Evolutionary conservation across 768 basidiomycete species (phyloP).

Genomic region (Russula olivacea): DNA sequence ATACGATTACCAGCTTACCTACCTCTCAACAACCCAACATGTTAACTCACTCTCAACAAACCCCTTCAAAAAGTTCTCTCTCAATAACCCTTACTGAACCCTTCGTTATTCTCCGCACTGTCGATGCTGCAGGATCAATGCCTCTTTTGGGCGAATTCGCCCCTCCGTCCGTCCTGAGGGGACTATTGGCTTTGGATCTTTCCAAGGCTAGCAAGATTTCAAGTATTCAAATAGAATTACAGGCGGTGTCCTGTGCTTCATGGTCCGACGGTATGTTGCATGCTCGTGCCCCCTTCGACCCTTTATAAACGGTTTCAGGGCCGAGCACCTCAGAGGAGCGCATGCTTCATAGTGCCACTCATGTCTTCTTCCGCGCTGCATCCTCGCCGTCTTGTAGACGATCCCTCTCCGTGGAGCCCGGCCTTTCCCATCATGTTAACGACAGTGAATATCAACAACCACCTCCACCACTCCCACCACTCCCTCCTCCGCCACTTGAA

Average conservation of each 20-base stretch:
- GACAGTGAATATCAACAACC: constrained; percentile 35
- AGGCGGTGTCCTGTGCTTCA: constrained; percentile 61
- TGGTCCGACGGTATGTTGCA: constrained; percentile 77
- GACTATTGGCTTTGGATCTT: constrained; percentile 56
- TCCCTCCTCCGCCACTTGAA: not conserved
- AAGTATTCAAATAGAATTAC: constrained; percentile 75
- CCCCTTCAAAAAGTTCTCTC: constrained; percentile 36
- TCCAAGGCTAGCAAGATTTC: constrained; percentile 80
- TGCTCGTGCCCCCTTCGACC: constrained; percentile 12
- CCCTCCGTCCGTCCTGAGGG: constrained; percentile 55
- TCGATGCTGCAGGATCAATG: constrained; percentile 32
- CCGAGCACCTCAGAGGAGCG: constrained; percentile 75
- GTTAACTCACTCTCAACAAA: constrained; percentile 17
- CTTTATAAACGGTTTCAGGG: constrained; percentile 48
- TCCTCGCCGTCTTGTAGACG: constrained; percentile 39
- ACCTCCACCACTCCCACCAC: constrained; percentile 24
- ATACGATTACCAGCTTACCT: not conserved
- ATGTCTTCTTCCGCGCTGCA: constrained; percentile 64
- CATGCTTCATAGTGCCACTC: constrained; percentile 61
- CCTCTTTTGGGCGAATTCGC: constrained; percentile 29
- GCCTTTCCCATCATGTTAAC: constrained; percentile 41
- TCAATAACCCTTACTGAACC: constrained; percentile 50
- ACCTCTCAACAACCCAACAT: not conserved
- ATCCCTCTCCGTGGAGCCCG: constrained; percentile 46
- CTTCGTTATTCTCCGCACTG: constrained; percentile 47